Evolutionary conservation across 2,329 filamentous ascomycete genomes (phyloP).

Genomic region (Cercospora sojina): DNA sequence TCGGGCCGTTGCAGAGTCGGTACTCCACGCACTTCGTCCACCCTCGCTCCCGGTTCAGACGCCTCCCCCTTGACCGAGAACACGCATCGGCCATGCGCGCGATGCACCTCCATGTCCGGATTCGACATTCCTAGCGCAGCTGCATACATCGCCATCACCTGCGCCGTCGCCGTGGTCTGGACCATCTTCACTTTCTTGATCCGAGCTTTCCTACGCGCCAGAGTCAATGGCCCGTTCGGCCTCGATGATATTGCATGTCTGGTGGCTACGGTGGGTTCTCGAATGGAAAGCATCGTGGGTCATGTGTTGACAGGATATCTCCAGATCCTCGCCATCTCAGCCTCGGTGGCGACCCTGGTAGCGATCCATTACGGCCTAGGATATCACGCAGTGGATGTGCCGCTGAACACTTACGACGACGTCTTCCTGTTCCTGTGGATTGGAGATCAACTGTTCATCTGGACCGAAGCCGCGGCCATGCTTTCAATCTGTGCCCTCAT

Average conservation of each 20-base stretch:
- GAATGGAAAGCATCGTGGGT: too few relatives aligned
- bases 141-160: constrained; percentile 29
- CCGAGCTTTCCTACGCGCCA: constrained; percentile 32
- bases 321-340: constrained; percentile 22
- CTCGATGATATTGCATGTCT: constrained; percentile 33
- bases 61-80: not conserved
- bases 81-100: not conserved
- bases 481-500: constrained; percentile 32
- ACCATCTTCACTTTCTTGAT: constrained; percentile 29
- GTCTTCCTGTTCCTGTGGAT: constrained; percentile 25
- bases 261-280: constrained; percentile 24
- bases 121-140: constrained; percentile 27
- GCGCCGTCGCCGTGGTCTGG: constrained; percentile 29
- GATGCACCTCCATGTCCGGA: constrained; percentile 18
- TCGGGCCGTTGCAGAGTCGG: not conserved
- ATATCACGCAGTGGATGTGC: not conserved
- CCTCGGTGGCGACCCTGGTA: constrained; percentile 24
- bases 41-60: not conserved
- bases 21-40: not conserved
- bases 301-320: not conserved
- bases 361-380: constrained; percentile 31
- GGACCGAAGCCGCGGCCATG: constrained; percentile 25
- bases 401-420: constrained; percentile 4
- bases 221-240: constrained; percentile 35
- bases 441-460: constrained; percentile 22